Base-by-base conservation (phyloP, 306 rosid genomes). In the Malus fusca region DNA sequence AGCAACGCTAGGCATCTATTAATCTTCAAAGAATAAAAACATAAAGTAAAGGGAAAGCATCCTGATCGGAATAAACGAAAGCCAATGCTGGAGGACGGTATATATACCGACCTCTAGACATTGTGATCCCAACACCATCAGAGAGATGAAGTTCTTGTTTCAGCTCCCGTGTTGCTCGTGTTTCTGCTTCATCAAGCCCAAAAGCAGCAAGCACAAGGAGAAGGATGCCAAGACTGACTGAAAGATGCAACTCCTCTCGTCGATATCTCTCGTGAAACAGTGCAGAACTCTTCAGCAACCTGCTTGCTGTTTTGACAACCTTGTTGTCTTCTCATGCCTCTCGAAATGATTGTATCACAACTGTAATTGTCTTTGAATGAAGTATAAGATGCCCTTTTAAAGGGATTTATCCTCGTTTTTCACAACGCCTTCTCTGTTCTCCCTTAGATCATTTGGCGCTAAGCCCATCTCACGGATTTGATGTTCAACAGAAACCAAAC, bases 401-500 rank as follows among this genome's bases (percentile, higher is more conserved):
- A 30, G n/a, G 64, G 65, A 44, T 66, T 66, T 84, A 26, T 69
- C 77, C 72, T 76, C 79, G 42, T 72, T 21, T 33, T 58, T 55
- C 66, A 52, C 61, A 64, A 53, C 65, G 61, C 72, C 73, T 77
- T 88, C 88, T 63, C 40, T 78, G 78, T 82, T 78, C 30, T 59
- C 73, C 77, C 88, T 85, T 69, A 44, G 75, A 72, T 78, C 85
- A 77, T 84, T 72, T 67, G 78, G 85, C 5, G 63, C 88, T 73
- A 89, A 83, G 74, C 89, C 87, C 84, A 93, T 76, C 84, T 88
- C 97, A n/a, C 82, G 89, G 90, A 93, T 88, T 86, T 93, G 98
- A 79, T 88, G 85, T 71, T 90, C 93, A 46, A 93, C 53, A 30
- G 96, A 82, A 55, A 93, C 98, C 83, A 91, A 78, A 76, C 98